phyloP scores from a whole-genome alignment of 78 protist species.

The Bodo saltans region DNA sequence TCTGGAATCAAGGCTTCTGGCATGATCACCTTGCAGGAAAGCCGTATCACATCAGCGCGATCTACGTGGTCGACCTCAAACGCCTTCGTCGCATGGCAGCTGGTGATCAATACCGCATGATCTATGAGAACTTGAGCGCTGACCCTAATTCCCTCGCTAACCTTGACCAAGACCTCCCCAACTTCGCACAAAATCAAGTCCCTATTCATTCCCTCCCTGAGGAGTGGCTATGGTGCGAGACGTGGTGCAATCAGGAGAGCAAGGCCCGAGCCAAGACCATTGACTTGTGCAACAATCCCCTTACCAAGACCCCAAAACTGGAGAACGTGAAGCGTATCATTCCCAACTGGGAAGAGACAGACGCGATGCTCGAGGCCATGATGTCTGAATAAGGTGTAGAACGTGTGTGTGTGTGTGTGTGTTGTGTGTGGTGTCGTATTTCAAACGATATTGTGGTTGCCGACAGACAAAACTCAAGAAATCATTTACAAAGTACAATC shows the following conservation, averaged over 20 bases:
- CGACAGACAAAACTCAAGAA: too few species aligned
- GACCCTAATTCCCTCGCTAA: slow-evolving; percentile 73
- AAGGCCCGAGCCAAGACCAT: slow-evolving; percentile 89
- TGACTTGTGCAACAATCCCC: slow-evolving; percentile 97
- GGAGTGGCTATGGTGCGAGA: slow-evolving; percentile 98
- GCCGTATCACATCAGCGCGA: slow-evolving; percentile 94
- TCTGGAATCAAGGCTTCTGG: slow-evolving; percentile 93
- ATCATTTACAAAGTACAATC: too few species aligned
- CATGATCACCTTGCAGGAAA: slow-evolving; percentile 68
- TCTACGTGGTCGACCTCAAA: slow-evolving; percentile 90
- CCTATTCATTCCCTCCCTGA: slow-evolving; percentile 90
- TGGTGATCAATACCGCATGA: slow-evolving; percentile 83
- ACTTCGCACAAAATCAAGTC: slow-evolving; percentile 84
- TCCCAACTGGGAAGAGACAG: slow-evolving; percentile 52
- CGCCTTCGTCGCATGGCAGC: slow-evolving; percentile 74
- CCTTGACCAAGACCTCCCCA: slow-evolving; percentile 96
- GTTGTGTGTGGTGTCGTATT: too few species aligned
- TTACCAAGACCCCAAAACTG: slow-evolving; percentile 94
- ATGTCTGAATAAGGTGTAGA: not conserved
- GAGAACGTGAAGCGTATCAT: slow-evolving; percentile 62
- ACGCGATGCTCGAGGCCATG: slow-evolving; percentile 16
- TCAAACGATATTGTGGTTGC: too few species aligned
- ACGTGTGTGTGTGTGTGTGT: not conserved
- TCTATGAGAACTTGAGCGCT: slow-evolving; percentile 69
- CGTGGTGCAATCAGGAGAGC: slow-evolving; percentile 88